Evolutionary conservation across 2,329 filamentous ascomycete species (phyloP), one percentile per base, ranked within the genome.

Genomic region (Arthroderma sp.): DNA sequence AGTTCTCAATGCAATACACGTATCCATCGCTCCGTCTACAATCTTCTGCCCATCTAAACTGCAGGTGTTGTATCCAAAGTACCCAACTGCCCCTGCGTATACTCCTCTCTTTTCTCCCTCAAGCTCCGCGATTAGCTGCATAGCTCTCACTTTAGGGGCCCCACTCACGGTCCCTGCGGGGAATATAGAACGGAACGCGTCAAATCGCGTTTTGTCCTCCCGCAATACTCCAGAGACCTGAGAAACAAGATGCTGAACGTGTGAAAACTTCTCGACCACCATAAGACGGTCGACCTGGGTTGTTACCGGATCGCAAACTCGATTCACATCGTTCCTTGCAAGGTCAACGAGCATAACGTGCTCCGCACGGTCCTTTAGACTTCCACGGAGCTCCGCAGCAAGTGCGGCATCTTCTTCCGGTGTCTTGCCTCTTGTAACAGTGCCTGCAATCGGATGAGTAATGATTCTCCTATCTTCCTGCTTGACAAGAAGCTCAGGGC

Each of bases 271-370:
- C 66, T 94, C 84, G 8, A 93, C 86, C 2, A 86, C 84, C 89
- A 96, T 95, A 51, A 96, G 70, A 43, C 86, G 78, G 70, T 98
- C 91, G 28, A 96, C 91, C 49, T 85, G 79, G 29, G 89, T 94
- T 29, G 85, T 86, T 33, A 82, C 71, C 11, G 91, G 91, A 66
- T 95, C 87, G 64, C 86, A 94, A 22, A 98, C 86, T 40, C 91
- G 82, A 68, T 95, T 96, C 54, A 98, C 79, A 64, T 98, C 91
- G 71, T 98, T 96, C 47, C 91, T 80, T 8, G 91, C 91, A 45
- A 96, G 73, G 62, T 98, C 89, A 39, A 96, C 91, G 54, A 98
- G 71, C 91, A 98, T 98, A 58, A 96, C 88, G 69, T 96, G 87
- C 68, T 94, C 86, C 42, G 86, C 86, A 43, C 86, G 79, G 69